These are phyloP conservation scores for Paraconiothyrium sp. DNA, from an alignment of 2,329 filamentous ascomycete species.

Conservation along the genomic window DNA sequence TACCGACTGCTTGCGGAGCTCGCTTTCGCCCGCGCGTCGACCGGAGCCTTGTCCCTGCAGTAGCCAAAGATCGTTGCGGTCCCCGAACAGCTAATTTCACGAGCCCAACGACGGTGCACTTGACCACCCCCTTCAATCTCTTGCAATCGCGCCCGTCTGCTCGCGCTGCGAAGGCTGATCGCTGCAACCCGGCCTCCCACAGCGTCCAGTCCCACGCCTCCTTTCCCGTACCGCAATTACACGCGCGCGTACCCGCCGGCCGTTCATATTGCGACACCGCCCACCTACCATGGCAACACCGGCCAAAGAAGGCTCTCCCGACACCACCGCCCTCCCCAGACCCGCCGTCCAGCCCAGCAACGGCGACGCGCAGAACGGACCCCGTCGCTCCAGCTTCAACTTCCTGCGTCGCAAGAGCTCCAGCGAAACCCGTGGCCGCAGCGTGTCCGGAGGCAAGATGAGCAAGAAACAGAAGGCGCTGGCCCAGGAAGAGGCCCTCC, in stretches of 20 bases:
- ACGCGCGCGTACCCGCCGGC: slow-evolving; percentile 24
- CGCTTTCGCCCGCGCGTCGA: neutral
- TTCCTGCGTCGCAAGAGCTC: slow-evolving; percentile 51
- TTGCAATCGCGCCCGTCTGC: slow-evolving; percentile 4
- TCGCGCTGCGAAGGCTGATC: slow-evolving; percentile 3
- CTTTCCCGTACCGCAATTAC: slow-evolving; percentile 13
- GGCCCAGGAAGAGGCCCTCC: slow-evolving; percentile 61
- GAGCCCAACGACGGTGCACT: neutral
- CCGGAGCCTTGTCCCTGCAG: slow-evolving; percentile 12
- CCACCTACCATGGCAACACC: slow-evolving; percentile 40
- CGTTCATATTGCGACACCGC: slow-evolving; percentile 37
- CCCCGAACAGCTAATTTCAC: slow-evolving; percentile 8
- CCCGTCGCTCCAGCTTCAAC: slow-evolving; percentile 46
- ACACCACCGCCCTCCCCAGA: slow-evolving; percentile 25
- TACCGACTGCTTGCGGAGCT: slow-evolving; percentile 3
- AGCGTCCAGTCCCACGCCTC: neutral
- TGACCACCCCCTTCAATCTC: slow-evolving; percentile 17
- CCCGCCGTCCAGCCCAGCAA: slow-evolving; percentile 29
- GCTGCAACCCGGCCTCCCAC: neutral
- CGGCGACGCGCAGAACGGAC: slow-evolving; percentile 29
- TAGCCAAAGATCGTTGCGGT: slow-evolving; percentile 5
- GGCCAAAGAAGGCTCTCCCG: slow-evolving; percentile 39
- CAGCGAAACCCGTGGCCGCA: slow-evolving; percentile 37
- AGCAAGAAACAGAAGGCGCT: slow-evolving; percentile 67
- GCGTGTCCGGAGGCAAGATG: slow-evolving; percentile 49